Conservation (phyloP, 2,329 filamentous ascomycete genomes). For the Beauveria caledonica region DNA sequence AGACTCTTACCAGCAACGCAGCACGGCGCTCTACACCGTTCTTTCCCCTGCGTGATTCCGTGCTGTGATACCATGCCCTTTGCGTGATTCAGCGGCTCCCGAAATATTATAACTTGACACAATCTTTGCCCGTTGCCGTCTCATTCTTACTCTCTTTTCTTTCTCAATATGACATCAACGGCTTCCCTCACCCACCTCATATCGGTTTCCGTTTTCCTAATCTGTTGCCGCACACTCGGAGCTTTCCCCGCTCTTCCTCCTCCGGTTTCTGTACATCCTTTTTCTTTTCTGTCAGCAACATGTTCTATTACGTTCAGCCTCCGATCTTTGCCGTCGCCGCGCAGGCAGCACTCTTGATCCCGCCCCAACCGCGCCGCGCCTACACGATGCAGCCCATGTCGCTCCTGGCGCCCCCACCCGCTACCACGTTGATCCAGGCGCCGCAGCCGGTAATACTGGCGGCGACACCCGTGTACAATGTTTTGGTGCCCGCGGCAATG, state of each 20-base stretch:
- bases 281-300: conserved; percentile 3
- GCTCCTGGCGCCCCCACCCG: conserved; percentile 13
- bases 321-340: conserved; percentile 18
- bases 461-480: background rate
- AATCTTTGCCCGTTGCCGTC: background rate
- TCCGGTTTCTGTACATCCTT: no score
- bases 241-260: no score
- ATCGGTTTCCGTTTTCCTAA: no score
- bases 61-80: background rate
- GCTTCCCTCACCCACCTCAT: no score
- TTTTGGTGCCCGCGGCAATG: background rate
- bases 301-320: conserved; percentile 21
- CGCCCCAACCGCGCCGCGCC: conserved; percentile 2
- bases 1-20: background rate
- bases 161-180: background rate
- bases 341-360: background rate
- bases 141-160: background rate
- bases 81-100: background rate
- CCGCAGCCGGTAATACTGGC: background rate
- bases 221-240: no score
- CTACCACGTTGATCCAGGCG: conserved; percentile 8
- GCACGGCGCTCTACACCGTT: background rate
- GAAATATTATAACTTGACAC: background rate
- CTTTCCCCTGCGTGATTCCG: background rate
- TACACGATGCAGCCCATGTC: background rate